phyloP scores from a whole-genome alignment of 2,329 filamentous ascomycete genomes.

The Lachnellula arida region DNA sequence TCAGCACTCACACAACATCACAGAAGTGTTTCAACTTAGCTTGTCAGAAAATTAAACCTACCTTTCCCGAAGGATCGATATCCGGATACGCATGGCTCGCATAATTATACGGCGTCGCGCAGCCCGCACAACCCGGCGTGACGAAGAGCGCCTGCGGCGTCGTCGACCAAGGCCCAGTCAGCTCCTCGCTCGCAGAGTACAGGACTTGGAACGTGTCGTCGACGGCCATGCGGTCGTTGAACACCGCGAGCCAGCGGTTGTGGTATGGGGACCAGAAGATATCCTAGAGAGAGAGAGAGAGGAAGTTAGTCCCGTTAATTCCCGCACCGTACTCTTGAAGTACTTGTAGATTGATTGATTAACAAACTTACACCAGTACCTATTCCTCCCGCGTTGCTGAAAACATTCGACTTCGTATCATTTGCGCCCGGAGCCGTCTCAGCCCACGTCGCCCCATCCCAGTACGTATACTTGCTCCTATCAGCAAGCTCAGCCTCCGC shows the following conservation, averaged over 20 bases:
- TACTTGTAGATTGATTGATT: background rate
- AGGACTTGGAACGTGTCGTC: background rate
- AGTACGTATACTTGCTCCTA: background rate
- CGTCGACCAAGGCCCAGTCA: background rate
- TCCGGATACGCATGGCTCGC: background rate
- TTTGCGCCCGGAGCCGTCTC: background rate
- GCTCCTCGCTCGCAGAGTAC: background rate
- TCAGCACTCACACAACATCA: background rate
- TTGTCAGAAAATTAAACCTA: background rate
- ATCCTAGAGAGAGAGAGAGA: background rate
- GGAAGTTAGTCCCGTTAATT: background rate
- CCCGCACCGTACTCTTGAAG: background rate
- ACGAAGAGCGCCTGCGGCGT: background rate
- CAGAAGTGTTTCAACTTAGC: too few relatives aligned
- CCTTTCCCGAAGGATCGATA: background rate
- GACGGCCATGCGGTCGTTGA: background rate
- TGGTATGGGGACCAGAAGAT: background rate
- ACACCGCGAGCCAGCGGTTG: background rate
- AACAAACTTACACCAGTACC: background rate
- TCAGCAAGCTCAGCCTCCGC: background rate
- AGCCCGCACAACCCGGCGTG: background rate
- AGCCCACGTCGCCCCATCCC: background rate
- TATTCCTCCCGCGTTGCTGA: background rate
- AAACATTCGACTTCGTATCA: background rate
- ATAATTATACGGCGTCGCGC: background rate